Conservation (phyloP, 1,284 basidiomycete species). For the Pholiota adiposa region DNA sequence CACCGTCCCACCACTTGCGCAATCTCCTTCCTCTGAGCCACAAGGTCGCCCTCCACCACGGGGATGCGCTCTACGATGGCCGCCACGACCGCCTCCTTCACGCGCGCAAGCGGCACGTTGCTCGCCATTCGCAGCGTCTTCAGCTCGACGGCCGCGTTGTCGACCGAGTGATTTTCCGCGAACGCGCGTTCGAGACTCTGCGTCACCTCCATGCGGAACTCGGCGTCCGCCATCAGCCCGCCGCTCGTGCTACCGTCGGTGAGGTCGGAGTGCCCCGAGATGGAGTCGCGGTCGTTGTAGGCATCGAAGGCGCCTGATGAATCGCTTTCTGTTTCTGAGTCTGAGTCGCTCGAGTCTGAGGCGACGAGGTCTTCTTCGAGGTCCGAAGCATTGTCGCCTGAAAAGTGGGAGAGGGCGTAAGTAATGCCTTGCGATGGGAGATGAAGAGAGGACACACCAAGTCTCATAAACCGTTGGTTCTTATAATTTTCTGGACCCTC, state of each 20-base stretch:
- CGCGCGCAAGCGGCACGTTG: slow-evolving; percentile 81
- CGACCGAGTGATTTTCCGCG: slow-evolving; percentile 87
- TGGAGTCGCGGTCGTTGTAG: slow-evolving; percentile 35
- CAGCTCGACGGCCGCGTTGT: slow-evolving; percentile 90
- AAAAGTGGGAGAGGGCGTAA: neutral
- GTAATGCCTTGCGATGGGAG: slow-evolving; percentile 7
- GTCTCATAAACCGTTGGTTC: slow-evolving; percentile 72
- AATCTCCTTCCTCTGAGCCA: slow-evolving; percentile 66
- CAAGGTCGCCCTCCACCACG: slow-evolving; percentile 55
- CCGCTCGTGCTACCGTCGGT: slow-evolving; percentile 24
- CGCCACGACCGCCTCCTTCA: slow-evolving; percentile 79
- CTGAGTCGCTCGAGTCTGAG: slow-evolving; percentile 50
- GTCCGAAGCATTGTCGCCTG: slow-evolving; percentile 67
- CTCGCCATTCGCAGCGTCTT: slow-evolving; percentile 95
- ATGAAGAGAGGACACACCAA: slow-evolving; percentile 49
- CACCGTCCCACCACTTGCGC: slow-evolving; percentile 62
- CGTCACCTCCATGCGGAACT: slow-evolving; percentile 79
- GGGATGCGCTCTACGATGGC: slow-evolving; percentile 72
- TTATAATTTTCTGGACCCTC: slow-evolving; percentile 57
- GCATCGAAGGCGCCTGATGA: slow-evolving; percentile 24
- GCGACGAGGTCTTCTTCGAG: slow-evolving; percentile 15
- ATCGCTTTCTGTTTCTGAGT: slow-evolving; percentile 53
- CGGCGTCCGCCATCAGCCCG: slow-evolving; percentile 57
- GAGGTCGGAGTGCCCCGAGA: slow-evolving; percentile 44
- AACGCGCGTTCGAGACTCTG: slow-evolving; percentile 90